phyloP scores from a whole-genome alignment of 148 eudicot species.

The Rhododendron ferrugineum region DNA sequence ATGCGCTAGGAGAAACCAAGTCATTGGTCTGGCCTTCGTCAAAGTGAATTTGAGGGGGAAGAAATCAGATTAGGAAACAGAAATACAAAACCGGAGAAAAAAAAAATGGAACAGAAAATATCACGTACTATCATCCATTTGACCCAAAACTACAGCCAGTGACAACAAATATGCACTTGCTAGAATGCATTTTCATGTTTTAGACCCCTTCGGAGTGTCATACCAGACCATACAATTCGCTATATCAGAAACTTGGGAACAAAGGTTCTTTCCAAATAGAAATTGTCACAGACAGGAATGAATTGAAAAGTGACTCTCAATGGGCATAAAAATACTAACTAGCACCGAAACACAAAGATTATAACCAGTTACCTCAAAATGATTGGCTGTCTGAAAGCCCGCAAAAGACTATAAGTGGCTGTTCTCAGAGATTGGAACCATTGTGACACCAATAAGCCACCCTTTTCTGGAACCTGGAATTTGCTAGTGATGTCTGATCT shows the following conservation, averaged over 20 bases:
- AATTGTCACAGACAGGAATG: not conserved
- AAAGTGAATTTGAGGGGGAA: constrained; percentile 7
- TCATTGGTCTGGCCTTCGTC: constrained; percentile 83
- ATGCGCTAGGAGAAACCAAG: constrained; percentile 93
- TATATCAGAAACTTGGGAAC: not conserved
- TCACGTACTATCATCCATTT: not conserved
- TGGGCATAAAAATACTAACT: not conserved
- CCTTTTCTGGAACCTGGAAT: constrained; percentile 26
- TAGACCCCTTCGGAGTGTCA: not conserved
- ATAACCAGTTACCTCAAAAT: constrained; percentile 60
- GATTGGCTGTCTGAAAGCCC: constrained; percentile 77
- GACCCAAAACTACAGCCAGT: not conserved
- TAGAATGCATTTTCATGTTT: not conserved
- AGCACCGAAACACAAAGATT: not conserved
- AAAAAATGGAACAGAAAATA: not conserved
- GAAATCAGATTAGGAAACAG: constrained; percentile 19
- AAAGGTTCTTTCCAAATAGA: not conserved
- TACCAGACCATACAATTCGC: not conserved
- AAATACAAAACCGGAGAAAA: not conserved
- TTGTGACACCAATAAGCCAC: constrained; percentile 31
- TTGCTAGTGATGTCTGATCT: constrained; percentile 21
- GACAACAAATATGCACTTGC: not conserved
- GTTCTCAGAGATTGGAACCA: constrained; percentile 62
- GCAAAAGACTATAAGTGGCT: constrained; percentile 56
- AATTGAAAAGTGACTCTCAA: not conserved